phyloP scores from a whole-genome alignment of 495 filamentous ascomycete species.

The Aspergillus ostianus region DNA sequence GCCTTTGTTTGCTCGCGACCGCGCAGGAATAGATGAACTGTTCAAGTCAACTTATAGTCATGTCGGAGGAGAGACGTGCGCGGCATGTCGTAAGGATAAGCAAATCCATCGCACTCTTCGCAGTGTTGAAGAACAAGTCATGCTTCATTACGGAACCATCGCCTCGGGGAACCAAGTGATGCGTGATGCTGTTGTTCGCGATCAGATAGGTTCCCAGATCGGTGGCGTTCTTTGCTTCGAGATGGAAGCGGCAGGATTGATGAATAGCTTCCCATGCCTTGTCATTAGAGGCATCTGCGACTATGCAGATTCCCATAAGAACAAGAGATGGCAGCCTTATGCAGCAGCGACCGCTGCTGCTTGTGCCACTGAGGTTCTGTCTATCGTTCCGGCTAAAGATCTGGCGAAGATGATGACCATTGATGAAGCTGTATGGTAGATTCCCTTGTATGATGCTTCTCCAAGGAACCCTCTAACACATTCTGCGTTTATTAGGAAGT shows the following conservation, averaged over 20 bases:
- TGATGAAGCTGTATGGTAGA: background rate
- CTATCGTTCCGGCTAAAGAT: background rate
- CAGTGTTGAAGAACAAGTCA: slow-evolving; percentile 12
- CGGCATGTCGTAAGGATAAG: background rate
- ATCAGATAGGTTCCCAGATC: slow-evolving; percentile 17
- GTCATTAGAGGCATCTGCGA: slow-evolving; percentile 44
- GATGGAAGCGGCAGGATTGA: slow-evolving; percentile 47
- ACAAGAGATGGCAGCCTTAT: slow-evolving; percentile 40
- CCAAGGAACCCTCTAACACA: background rate
- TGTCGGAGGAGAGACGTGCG: background rate
- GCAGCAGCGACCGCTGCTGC: slow-evolving; percentile 37
- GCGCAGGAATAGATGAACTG: background rate
- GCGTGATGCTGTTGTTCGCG: slow-evolving; percentile 20
- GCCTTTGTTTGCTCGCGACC: background rate
- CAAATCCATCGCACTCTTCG: background rate
- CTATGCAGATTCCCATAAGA: slow-evolving; percentile 45
- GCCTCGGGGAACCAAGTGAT: slow-evolving; percentile 29
- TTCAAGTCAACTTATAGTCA: background rate
- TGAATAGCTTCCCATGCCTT: slow-evolving; percentile 36
- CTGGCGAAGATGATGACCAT: background rate
- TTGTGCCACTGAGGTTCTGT: slow-evolving; percentile 17
- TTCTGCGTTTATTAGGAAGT: background rate
- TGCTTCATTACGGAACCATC: slow-evolving; percentile 28
- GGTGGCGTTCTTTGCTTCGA: slow-evolving; percentile 32
- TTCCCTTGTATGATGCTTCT: background rate